Evolutionary conservation across 1,284 basidiomycete genomes (phyloP).

Genomic region (Sparassis latifolia): DNA sequence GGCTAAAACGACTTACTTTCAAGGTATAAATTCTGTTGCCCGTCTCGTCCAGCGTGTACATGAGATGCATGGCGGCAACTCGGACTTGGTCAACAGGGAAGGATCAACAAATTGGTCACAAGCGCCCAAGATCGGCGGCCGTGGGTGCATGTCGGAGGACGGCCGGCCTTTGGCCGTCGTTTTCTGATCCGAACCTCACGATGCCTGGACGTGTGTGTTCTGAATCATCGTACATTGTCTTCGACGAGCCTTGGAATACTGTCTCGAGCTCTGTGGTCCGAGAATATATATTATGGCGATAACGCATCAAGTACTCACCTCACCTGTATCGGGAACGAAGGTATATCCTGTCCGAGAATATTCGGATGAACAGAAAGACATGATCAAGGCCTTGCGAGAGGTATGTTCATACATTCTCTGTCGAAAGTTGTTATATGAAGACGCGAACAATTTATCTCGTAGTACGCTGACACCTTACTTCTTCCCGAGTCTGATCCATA

Average conservation of each 20-base stretch:
- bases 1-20: conserved; percentile 52
- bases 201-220: too few relatives aligned
- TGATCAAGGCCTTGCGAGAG: conserved; percentile 57
- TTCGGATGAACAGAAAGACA: conserved; percentile 51
- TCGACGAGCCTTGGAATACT: too few relatives aligned
- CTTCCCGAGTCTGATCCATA: conserved; percentile 68
- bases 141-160: too few relatives aligned
- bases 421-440: not conserved
- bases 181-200: too few relatives aligned
- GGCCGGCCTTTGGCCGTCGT: too few relatives aligned
- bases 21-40: conserved; percentile 87
- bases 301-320: conserved; percentile 38
- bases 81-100: too few relatives aligned
- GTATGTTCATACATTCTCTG: conserved; percentile 30
- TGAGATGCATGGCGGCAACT: conserved; percentile 74
- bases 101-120: too few relatives aligned
- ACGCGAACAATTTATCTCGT: not conserved
- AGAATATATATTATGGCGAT: conserved; percentile 21
- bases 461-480: conserved; percentile 62
- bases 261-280: too few relatives aligned
- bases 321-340: conserved; percentile 36
- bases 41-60: conserved; percentile 80
- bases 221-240: too few relatives aligned
- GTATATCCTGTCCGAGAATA: conserved; percentile 56
- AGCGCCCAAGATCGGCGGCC: too few relatives aligned